Percentiles rank a stretch among this genome's conserved stretches.
phyloP scores from a whole-genome alignment of 495 filamentous ascomycete genomes.

The Amphirosellinia nigrospora region DNA sequence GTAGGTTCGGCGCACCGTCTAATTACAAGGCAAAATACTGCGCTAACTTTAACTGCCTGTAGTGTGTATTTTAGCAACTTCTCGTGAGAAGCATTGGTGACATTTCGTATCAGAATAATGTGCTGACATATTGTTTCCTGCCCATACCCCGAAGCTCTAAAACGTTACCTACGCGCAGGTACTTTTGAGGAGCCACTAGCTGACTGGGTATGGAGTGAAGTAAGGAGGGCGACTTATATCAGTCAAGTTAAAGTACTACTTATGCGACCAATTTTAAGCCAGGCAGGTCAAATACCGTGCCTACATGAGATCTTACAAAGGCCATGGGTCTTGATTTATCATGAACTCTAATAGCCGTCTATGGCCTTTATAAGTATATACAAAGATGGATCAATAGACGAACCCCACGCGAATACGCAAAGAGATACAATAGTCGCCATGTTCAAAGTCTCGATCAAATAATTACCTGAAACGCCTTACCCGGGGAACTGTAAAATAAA shows the following conservation, averaged over 20 bases:
- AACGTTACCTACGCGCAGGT: no score
- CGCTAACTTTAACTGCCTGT: no score
- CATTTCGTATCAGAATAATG: no score
- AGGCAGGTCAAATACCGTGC: not conserved
- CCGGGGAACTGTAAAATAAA: not conserved
- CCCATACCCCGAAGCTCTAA: no score
- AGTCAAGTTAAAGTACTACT: not conserved
- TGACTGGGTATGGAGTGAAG: no score
- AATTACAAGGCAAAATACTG: no score
- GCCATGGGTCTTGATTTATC: conserved; percentile 5
- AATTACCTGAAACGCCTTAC: conserved; percentile 12
- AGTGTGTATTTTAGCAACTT: no score
- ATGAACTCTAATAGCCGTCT: conserved; percentile 5
- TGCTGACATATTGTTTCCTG: no score
- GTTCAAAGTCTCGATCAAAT: conserved; percentile 3
- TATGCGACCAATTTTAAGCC: not conserved
- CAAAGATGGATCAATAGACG: not conserved
- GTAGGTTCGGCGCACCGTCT: no score
- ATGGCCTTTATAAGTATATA: conserved; percentile 7
- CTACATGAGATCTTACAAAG: not conserved
- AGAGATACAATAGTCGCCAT: not conserved
- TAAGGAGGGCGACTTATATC: not conserved
- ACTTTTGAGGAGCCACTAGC: no score
- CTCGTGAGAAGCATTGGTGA: no score
- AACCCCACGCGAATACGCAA: not conserved